Percentiles rank a stretch among this genome's conserved stretches.
Evolutionary conservation across 176 grass and related monocot species (phyloP).

Genomic region (Cymbopogon citratus): DNA sequence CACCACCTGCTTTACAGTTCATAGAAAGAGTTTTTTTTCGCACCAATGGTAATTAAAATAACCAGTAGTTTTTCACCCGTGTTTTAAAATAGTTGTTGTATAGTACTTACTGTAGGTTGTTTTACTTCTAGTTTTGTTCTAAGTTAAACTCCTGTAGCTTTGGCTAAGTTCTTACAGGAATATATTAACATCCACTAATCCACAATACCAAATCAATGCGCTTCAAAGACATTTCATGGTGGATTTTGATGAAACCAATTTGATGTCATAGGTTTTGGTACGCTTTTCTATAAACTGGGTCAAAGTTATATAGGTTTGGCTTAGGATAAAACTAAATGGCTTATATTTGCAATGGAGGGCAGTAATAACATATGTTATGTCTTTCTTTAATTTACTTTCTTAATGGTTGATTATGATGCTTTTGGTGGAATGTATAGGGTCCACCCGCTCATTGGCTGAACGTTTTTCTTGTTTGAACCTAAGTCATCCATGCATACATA

Average conservation of each 20-base stretch:
- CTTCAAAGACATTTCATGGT: not conserved
- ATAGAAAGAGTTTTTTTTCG: not conserved
- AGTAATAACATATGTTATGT: not conserved
- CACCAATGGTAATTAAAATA: not conserved
- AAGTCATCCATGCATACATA: not conserved
- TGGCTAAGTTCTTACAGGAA: not conserved
- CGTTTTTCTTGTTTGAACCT: not conserved
- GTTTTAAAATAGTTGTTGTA: not conserved
- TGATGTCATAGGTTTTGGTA: not conserved
- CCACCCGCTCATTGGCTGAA: not conserved
- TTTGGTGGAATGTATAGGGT: not conserved
- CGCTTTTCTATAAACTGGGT: not conserved
- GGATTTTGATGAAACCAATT: not conserved
- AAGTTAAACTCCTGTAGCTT: not conserved
- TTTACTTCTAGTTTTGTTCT: not conserved
- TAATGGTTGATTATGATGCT: not conserved
- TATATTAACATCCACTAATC: not conserved
- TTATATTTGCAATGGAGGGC: not conserved
- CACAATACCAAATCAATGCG: not conserved
- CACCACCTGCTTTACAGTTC: not conserved
- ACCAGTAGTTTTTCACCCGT: not conserved
- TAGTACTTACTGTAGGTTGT: not conserved
- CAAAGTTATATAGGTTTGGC: not conserved
- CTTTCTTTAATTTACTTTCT: not conserved
- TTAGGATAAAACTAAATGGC: not conserved